These are phyloP conservation scores for Cerrena zonata DNA, from an alignment of 1,284 basidiomycete species.

Conservation along the genomic window DNA sequence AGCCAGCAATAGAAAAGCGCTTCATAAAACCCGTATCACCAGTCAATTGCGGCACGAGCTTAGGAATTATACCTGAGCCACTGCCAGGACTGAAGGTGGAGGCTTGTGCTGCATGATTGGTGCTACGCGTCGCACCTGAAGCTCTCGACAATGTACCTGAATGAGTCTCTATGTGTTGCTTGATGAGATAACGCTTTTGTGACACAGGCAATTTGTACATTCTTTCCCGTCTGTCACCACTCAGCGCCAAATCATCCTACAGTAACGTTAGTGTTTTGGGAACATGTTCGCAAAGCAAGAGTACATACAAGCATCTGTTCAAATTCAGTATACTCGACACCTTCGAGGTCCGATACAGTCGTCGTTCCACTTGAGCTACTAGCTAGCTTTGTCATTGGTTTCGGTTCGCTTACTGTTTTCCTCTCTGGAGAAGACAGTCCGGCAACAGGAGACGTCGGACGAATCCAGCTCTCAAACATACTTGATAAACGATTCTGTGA, in stretches of 20 bases:
- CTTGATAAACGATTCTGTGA: constrained; percentile 59
- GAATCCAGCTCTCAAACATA: constrained; percentile 59
- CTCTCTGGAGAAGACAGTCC: constrained; percentile 12
- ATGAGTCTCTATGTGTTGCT: constrained; percentile 39
- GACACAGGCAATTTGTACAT: constrained; percentile 63
- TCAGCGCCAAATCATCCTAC: constrained; percentile 70
- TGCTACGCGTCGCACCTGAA: constrained; percentile 22
- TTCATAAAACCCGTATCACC: constrained; percentile 65
- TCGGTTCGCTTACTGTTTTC: constrained; percentile 65
- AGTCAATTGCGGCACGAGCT: constrained; percentile 61
- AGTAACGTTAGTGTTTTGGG: constrained; percentile 8
- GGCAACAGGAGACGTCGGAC: constrained; percentile 34
- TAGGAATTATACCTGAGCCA: constrained; percentile 48
- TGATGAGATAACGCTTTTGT: constrained; percentile 66
- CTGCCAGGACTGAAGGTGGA: constrained; percentile 59
- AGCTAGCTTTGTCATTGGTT: constrained; percentile 41
- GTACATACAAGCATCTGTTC: constrained; percentile 60
- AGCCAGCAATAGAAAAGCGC: constrained; percentile 67
- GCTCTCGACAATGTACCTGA: constrained; percentile 32
- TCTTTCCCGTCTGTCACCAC: constrained; percentile 58
- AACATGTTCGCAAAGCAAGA: not conserved
- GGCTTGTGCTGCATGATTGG: constrained; percentile 27
- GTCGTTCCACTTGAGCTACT: constrained; percentile 22
- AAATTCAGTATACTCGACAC: constrained; percentile 47
- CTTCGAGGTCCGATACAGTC: constrained; percentile 30